Conservation (phyloP, 164 flowering plant genomes). For the Malania oleifera region DNA sequence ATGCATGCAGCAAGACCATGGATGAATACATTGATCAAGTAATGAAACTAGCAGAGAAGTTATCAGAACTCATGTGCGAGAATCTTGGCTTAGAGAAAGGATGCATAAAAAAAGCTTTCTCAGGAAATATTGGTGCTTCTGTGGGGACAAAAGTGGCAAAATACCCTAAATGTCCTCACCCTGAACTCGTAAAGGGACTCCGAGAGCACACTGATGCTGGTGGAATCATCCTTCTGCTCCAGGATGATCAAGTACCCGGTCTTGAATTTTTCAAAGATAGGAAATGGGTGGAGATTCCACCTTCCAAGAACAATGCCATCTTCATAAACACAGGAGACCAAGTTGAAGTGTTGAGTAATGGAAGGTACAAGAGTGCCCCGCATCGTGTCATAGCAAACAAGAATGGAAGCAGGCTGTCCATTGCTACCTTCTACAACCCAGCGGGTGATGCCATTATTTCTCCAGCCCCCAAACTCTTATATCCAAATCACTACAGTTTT, state of each 20-base stretch:
- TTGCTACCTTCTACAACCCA: conserved; percentile 85
- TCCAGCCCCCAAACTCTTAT: conserved; percentile 53
- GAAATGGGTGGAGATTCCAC: conserved; percentile 67
- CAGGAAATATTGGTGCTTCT: conserved; percentile 43
- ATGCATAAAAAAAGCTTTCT: conserved; percentile 44
- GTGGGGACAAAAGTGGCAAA: conserved; percentile 81
- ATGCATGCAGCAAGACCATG: conserved; percentile 45
- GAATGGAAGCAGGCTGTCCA: conserved; percentile 68
- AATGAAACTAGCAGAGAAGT: conserved; percentile 54
- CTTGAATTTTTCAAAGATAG: conserved; percentile 68
- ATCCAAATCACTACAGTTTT: conserved; percentile 44
- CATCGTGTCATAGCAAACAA: conserved; percentile 65
- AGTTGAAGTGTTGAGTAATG: conserved; percentile 65
- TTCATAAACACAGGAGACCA: conserved; percentile 77
- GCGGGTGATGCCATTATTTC: conserved; percentile 66
- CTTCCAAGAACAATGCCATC: conserved; percentile 52
- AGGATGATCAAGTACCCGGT: conserved; percentile 78
- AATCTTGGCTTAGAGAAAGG: conserved; percentile 64
- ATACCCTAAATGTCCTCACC: conserved; percentile 62
- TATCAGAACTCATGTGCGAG: conserved; percentile 64
- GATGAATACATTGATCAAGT: conserved; percentile 49
- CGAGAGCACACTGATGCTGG: conserved; percentile 85
- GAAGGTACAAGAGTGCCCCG: conserved; percentile 52
- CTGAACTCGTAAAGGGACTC: conserved; percentile 70
- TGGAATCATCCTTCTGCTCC: conserved; percentile 79